phyloP scores from a whole-genome alignment of 148 eudicot genomes.

The Chenopodium formosanum region DNA sequence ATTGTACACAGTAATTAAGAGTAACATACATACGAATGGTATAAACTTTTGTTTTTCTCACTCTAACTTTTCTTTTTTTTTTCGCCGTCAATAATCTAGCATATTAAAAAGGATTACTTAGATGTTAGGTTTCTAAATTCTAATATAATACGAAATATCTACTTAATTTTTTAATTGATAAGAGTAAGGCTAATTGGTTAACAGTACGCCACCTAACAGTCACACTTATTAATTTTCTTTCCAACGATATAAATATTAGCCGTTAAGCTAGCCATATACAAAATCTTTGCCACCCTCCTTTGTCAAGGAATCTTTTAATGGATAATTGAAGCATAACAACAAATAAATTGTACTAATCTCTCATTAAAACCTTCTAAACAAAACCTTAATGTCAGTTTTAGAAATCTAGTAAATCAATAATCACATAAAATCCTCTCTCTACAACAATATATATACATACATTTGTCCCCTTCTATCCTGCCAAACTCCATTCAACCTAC shows the following conservation, averaged over 20 bases:
- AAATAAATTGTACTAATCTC: background rate
- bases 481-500: constrained; percentile 24
- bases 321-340: background rate
- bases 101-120: too few species aligned
- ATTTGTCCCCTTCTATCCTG: constrained; percentile 30
- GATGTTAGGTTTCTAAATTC: too few species aligned
- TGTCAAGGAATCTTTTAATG: background rate
- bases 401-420: background rate
- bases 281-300: background rate
- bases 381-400: background rate
- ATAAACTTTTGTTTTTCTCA: too few species aligned
- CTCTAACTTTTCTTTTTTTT: too few species aligned
- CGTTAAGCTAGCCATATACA: background rate
- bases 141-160: too few species aligned
- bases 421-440: background rate
- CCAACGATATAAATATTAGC: background rate
- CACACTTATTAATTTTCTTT: background rate
- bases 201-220: background rate
- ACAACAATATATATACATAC: constrained; percentile 23
- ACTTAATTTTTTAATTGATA: too few species aligned
- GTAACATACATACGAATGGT: too few species aligned
- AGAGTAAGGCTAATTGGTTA: background rate
- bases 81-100: too few species aligned
- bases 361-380: background rate
- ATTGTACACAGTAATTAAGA: too few species aligned